Conservation (phyloP, 192 early-diverging fungal genomes). For the Phlyctochytrium planicorne region DNA sequence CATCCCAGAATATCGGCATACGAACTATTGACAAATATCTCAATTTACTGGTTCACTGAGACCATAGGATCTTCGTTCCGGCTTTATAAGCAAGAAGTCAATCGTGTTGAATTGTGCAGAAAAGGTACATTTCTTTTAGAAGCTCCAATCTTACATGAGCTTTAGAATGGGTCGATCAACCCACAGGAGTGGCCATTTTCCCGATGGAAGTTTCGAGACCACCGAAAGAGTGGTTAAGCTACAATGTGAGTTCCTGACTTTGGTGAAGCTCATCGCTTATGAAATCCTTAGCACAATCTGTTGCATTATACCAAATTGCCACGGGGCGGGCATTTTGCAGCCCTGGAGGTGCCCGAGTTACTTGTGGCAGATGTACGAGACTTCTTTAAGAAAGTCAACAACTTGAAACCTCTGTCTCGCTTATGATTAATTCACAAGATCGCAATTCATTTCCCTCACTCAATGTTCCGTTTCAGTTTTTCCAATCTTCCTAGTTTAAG, state of each 20-base stretch:
- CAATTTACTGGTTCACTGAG: slow-evolving; percentile 62
- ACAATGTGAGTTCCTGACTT: slow-evolving; percentile 3
- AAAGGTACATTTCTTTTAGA: no score
- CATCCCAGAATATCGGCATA: no score
- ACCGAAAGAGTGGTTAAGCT: slow-evolving; percentile 33
- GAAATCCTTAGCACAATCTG: slow-evolving; percentile 35
- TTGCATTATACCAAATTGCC: slow-evolving; percentile 39
- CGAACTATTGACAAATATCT: slow-evolving; percentile 51
- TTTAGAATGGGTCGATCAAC: slow-evolving; percentile 8
- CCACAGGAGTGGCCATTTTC: slow-evolving; percentile 50
- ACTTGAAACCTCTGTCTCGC: no score
- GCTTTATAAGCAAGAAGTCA: slow-evolving; percentile 57
- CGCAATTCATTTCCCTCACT: no score
- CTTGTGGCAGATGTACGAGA: slow-evolving; percentile 49
- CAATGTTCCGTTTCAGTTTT: no score
- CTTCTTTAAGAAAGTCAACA: slow-evolving; percentile 22
- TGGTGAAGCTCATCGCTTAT: not conserved
- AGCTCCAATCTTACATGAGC: no score
- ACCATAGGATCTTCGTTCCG: slow-evolving; percentile 62
- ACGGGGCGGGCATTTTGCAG: slow-evolving; percentile 62
- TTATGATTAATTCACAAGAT: no score
- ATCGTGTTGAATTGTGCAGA: no score
- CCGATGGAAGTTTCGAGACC: slow-evolving; percentile 50
- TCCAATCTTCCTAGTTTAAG: slow-evolving; percentile 13
- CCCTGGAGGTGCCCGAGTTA: slow-evolving; percentile 55